Base-by-base conservation (phyloP, 805 yeast species). In the Cyberlindnera mrakii region DNA sequence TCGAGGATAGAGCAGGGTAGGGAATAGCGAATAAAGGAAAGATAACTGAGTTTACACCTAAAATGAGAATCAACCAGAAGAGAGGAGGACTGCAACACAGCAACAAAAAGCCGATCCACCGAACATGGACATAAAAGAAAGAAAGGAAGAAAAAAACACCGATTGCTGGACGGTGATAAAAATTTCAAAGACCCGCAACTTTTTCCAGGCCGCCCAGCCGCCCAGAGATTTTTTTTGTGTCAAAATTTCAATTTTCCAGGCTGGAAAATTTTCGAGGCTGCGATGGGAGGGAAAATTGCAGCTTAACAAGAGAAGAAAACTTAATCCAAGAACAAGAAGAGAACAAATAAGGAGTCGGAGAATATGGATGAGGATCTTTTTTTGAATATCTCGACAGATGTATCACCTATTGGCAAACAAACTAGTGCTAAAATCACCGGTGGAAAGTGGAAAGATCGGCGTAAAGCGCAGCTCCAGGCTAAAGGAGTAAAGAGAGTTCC, bases 401-500 rank as follows among this genome's bases (percentile, higher is more conserved):
- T 52, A 9, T 43, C 54, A 38, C 47, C 53, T 14, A 45, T 47
- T 0, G 34, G 50, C 2, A 44, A 58, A 14, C 57, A 53, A 11
- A 16, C 30, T 23, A 45, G 57, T 3, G 50, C 66, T 6, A 78
- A 73, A 55, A 73, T 79, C 3, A 68, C 75, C 3, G 91, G 91
- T 31, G 96, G 95, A 14, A 74, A 74, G 50, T 87, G 96, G 96
- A 82, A 76, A 53, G 95, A 87, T 44, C 74, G 95, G 49, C 68
- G 93, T 53, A 78, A 76, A 35, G 58, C 55, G 13, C 56, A 47
- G 39, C 31, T 54, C 13, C 45, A 47, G 32, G 52, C 54, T 10
- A 53, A 48, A 41, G 60, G 59, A 33, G 17, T 54, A 32, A 49
- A 46, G 39, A 51, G 44, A 15, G 34, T 31, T 41, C 37, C 38